Evolutionary conservation across 2,329 filamentous ascomycete species (phyloP).

Genomic region (Xylaria sp.): DNA sequence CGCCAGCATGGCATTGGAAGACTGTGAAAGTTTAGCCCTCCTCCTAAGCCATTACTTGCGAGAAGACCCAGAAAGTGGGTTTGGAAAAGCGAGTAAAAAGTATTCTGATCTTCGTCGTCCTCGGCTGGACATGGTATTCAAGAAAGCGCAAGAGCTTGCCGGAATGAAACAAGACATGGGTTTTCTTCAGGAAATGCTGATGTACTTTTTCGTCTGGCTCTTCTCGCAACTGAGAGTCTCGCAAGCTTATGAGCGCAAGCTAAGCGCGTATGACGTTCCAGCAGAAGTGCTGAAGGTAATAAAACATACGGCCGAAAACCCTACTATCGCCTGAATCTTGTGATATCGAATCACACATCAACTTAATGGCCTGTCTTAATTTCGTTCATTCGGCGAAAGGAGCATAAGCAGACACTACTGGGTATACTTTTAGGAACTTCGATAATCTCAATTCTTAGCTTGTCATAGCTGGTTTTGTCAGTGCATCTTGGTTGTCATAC

Average conservation of each 20-base stretch:
- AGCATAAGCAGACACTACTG: neutral
- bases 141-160: constrained; percentile 36
- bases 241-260: constrained; percentile 25
- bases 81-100: constrained; percentile 19
- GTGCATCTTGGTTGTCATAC: too few species aligned
- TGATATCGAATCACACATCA: neutral
- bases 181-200: constrained; percentile 34
- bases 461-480: too few species aligned
- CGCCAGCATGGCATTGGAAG: constrained; percentile 37
- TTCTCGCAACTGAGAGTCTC: constrained; percentile 24
- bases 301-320: neutral
- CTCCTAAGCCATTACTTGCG: constrained; percentile 28
- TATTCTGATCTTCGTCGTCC: constrained; percentile 36
- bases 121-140: constrained; percentile 35
- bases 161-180: constrained; percentile 38
- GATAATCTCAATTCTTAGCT: too few species aligned
- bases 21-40: constrained; percentile 30
- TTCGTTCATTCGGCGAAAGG: neutral
- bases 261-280: constrained; percentile 35
- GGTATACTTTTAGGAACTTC: too few species aligned
- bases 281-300: constrained; percentile 29
- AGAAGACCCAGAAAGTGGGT: constrained; percentile 7
- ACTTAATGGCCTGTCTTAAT: neutral
- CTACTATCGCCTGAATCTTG: neutral
- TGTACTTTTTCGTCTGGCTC: constrained; percentile 37